phyloP scores from a whole-genome alignment of 805 yeast genomes.

The Tetrapisispora pingtungensis region DNA sequence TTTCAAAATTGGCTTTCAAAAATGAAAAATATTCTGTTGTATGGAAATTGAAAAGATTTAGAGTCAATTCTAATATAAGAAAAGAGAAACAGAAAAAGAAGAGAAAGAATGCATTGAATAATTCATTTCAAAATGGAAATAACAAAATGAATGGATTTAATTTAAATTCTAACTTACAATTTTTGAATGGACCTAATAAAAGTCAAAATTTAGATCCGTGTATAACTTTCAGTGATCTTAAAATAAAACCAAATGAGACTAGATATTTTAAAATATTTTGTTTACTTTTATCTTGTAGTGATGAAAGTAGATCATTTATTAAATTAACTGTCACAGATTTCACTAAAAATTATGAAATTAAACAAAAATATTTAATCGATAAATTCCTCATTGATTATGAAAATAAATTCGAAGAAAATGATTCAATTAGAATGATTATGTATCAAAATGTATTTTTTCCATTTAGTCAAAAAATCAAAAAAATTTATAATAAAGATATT shows the following conservation, averaged over 20 bases:
- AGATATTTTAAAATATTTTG: constrained; percentile 13
- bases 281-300: constrained; percentile 13
- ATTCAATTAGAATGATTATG: constrained; percentile 17
- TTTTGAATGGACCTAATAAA: no score
- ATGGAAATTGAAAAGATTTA: constrained; percentile 2
- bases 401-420: constrained; percentile 10
- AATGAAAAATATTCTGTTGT: background rate
- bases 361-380: constrained; percentile 19
- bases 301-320: constrained; percentile 7
- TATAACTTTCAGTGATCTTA: constrained; percentile 9
- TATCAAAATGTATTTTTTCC: constrained; percentile 14
- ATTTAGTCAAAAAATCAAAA: constrained; percentile 7
- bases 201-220: constrained; percentile 6
- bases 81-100: background rate
- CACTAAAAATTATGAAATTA: constrained; percentile 10
- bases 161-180: no score
- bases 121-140: background rate
- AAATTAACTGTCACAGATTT: constrained; percentile 24
- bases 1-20: background rate
- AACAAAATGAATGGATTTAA: background rate
- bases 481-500: constrained; percentile 4
- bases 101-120: background rate
- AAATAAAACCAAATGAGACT: constrained; percentile 4
- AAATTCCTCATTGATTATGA: constrained; percentile 15
- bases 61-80: background rate